Percentiles rank a stretch among this genome's conserved stretches.
These are phyloP conservation scores for Dothiorella sarmentorum DNA, from an alignment of 2,329 filamentous ascomycete genomes.

Conservation along the genomic window DNA sequence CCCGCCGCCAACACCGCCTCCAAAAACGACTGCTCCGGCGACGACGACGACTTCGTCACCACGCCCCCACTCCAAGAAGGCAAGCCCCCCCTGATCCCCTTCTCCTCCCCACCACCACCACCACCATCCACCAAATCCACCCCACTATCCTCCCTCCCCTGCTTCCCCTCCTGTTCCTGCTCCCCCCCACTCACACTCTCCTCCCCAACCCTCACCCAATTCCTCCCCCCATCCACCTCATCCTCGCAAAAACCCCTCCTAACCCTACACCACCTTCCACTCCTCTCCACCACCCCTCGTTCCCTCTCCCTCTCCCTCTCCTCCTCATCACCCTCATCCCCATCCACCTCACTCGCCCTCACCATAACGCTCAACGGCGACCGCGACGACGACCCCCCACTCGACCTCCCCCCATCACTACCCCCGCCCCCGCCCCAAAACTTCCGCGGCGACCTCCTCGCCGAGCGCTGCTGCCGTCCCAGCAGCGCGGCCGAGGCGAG, in stretches of 20 bases:
- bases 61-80: not conserved
- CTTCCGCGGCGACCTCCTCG: too few species aligned
- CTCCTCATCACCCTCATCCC: constrained; percentile 26
- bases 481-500: too few species aligned
- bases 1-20: constrained; percentile 12
- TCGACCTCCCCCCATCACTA: not conserved
- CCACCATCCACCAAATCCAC: not conserved
- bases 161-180: constrained; percentile 17
- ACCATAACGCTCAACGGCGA: constrained; percentile 14
- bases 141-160: constrained; percentile 3
- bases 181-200: constrained; percentile 19
- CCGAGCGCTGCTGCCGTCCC: too few species aligned
- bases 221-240: constrained; percentile 13
- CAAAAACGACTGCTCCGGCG: constrained; percentile 3
- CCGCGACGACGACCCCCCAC: not conserved
- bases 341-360: constrained; percentile 10
- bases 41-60: not conserved
- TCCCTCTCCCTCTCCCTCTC: constrained; percentile 21
- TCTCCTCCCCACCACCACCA: not conserved
- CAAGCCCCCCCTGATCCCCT: not conserved
- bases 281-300: constrained; percentile 17
- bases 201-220: constrained; percentile 13
- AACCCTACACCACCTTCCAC: constrained; percentile 11
- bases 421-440: too few species aligned
- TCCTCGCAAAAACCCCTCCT: not conserved